Evolutionary conservation across 2,329 filamentous ascomycete genomes (phyloP).

Genomic region (Juglanconis juglandina): DNA sequence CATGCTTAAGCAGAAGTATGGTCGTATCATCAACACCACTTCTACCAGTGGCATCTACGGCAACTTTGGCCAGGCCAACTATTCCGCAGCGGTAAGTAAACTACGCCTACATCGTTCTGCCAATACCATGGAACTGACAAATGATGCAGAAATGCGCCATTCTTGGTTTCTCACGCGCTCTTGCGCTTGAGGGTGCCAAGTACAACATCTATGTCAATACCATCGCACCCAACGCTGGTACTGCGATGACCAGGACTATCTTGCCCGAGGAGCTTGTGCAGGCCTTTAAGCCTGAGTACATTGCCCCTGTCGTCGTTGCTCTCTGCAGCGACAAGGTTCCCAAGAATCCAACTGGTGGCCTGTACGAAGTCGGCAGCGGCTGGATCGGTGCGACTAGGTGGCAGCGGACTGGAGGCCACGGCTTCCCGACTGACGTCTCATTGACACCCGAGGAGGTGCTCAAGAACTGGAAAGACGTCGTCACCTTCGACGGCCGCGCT

Average conservation of each 20-base stretch:
- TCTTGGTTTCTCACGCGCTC: conserved; percentile 87
- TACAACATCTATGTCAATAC: conserved; percentile 99
- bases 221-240: conserved; percentile 95
- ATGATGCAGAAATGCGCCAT: conserved; percentile 75
- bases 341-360: conserved; percentile 73
- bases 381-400: conserved; percentile 91
- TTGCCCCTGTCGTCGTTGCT: conserved; percentile 86
- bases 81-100: conserved; percentile 73
- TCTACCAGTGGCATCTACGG: conserved; percentile 97
- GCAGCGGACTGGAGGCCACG: conserved; percentile 86
- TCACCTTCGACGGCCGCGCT: conserved; percentile 80
- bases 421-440: conserved; percentile 82
- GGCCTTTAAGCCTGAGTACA: conserved; percentile 98
- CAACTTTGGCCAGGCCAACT: conserved; percentile 99
- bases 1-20: conserved; percentile 98
- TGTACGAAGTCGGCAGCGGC: conserved; percentile 93
- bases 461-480: conserved; percentile 72
- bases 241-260: conserved; percentile 88
- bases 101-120: neutral
- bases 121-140: conserved; percentile 26
- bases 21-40: conserved; percentile 93
- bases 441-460: conserved; percentile 82
- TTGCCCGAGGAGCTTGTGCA: conserved; percentile 97
- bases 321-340: conserved; percentile 84
- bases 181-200: conserved; percentile 90